Conservation (phyloP, 2,329 filamentous ascomycete species). For the Phaeophleospora eucalypticola region DNA sequence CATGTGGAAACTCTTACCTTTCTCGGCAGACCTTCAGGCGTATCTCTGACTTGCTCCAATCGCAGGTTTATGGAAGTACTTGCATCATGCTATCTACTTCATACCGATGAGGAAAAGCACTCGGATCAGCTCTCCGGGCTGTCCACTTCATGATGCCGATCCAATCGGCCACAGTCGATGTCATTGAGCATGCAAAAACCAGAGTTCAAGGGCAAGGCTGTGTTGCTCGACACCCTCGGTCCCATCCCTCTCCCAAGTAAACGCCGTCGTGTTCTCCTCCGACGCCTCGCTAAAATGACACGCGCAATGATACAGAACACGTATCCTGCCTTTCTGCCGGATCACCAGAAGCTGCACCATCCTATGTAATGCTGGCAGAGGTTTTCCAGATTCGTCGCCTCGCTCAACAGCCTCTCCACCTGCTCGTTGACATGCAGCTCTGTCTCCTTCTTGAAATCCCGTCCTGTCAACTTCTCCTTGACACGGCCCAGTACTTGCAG, state of each 20-base stretch:
- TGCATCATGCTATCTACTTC: too few species aligned
- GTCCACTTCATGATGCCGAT: too few species aligned
- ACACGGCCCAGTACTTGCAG: constrained; percentile 88
- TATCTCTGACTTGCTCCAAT: too few species aligned
- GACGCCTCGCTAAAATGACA: background rate
- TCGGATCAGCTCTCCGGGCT: too few species aligned
- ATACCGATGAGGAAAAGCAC: too few species aligned
- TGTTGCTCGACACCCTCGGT: too few species aligned
- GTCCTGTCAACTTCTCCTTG: constrained; percentile 89
- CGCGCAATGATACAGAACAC: background rate
- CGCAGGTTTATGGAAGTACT: too few species aligned
- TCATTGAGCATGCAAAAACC: background rate
- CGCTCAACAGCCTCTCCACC: constrained; percentile 89
- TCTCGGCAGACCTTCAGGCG: background rate
- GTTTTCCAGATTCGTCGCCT: constrained; percentile 96
- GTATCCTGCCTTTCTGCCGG: too few species aligned
- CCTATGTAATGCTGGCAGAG: constrained; percentile 98
- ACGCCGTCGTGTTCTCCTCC: background rate
- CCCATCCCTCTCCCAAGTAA: too few species aligned
- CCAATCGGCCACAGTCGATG: background rate
- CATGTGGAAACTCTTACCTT: background rate
- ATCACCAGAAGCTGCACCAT: constrained; percentile 95
- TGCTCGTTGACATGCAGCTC: constrained; percentile 83
- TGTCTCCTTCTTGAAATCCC: constrained; percentile 81
- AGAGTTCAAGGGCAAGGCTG: too few species aligned